phyloP scores from a whole-genome alignment of 2,329 filamentous ascomycete species.

The Parastagonospora avenae region DNA sequence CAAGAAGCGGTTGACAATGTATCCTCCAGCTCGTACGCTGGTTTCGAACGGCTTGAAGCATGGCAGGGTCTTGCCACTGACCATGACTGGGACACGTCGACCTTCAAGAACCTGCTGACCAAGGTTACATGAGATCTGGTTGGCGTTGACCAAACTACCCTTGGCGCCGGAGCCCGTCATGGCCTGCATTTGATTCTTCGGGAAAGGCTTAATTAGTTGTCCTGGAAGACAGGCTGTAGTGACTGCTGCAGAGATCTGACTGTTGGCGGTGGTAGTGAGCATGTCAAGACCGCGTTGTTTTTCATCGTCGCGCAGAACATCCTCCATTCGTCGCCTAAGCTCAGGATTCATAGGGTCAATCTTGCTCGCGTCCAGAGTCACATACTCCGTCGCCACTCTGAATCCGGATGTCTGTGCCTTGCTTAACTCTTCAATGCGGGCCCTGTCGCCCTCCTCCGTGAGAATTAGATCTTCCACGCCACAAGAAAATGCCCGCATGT shows the following conservation, averaged over 20 bases:
- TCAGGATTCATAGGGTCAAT: conserved; percentile 70
- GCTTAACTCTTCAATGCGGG: conserved; percentile 70
- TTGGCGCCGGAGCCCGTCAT: conserved; percentile 99
- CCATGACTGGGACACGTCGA: conserved; percentile 93
- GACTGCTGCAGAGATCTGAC: conserved; percentile 75
- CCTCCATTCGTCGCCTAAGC: conserved; percentile 79
- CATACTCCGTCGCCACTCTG: conserved; percentile 83
- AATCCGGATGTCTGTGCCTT: conserved; percentile 73
- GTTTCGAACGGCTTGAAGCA: conserved; percentile 95
- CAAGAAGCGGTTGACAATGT: conserved; percentile 94
- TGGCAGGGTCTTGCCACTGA: conserved; percentile 93
- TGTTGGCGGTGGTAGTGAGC: conserved; percentile 75
- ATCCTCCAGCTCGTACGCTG: conserved; percentile 85
- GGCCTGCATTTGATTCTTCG: conserved; percentile 97
- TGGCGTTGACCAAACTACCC: conserved; percentile 90
- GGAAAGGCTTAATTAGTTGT: conserved; percentile 88
- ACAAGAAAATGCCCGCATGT: conserved; percentile 95
- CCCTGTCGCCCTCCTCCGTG: conserved; percentile 76
- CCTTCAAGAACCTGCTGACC: conserved; percentile 97
- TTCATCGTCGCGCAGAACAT: conserved; percentile 85
- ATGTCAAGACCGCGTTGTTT: conserved; percentile 92
- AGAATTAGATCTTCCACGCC: conserved; percentile 95
- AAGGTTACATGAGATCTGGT: conserved; percentile 95
- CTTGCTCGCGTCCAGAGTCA: conserved; percentile 73
- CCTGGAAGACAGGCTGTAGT: conserved; percentile 79